Evolutionary conservation across 164 flowering plant species (phyloP), one percentile per base, ranked within the genome.

Genomic region (Hamamelis virginiana): DNA sequence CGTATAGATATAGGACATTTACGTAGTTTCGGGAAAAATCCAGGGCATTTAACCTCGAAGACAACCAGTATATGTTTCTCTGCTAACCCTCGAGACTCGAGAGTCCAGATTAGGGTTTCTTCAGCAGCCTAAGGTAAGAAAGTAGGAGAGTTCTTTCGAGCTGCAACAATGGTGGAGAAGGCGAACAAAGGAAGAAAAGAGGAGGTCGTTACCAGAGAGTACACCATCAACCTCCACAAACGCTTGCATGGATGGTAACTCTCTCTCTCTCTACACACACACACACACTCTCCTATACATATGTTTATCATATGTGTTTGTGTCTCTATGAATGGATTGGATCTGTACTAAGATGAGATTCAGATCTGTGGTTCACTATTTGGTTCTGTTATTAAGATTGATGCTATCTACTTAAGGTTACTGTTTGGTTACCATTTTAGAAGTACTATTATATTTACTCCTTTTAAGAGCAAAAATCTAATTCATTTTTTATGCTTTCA

Each of bases 131-230:
- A 45, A 48, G 45, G 47, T 10, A 16, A 38, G 9, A 58, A 48
- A 28, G 50, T 21, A 13, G 33, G 19, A 25, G 11, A 8, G 14
- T 15, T 2, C 41, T 6, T 33, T 33, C 6, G 67, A n/a, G 33
- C 43, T 21, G 55, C 41, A 61, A 73, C 62, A 69, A 85, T 83
- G 89, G 80, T 76, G 76, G 89, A 80, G 63, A 83, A 75, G 65
- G 9, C 74, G 18, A 69, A 48, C 44, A 81, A 81, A 66, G 84
- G 74, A 1, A 80, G 89, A 47, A 81, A 83, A 63, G 89, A 81
- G 70, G 89, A 85, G 76, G 85, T 83, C 6, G 86, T 85, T 3
- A 83, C 86, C 62, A 80, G 89, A 50, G 86, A 85, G 75, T 85
- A 85, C 74, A 85, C 89, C 44, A 72, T 85, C 74, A 85, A 83